These are phyloP conservation scores for Gynostemma pentaphyllum DNA, from an alignment of 306 rosid genomes.

Conservation along the genomic window DNA sequence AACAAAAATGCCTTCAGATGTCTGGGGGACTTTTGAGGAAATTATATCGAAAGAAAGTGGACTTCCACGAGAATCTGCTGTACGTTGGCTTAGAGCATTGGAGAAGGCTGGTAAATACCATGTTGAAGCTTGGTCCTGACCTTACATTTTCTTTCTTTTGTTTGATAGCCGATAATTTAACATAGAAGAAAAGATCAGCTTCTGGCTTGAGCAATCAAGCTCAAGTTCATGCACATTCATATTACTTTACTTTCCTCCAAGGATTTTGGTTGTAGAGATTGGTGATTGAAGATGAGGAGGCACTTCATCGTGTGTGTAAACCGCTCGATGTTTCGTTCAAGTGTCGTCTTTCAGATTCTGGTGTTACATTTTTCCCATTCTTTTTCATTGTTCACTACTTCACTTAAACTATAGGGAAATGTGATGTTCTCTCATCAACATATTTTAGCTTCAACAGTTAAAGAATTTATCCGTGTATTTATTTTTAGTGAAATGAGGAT, in stretches of 20 bases:
- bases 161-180: neutral
- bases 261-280: neutral
- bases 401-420: too few relatives aligned
- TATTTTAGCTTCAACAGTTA: neutral
- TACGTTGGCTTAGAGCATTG: slow-evolving; percentile 55
- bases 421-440: too few relatives aligned
- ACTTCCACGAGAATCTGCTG: slow-evolving; percentile 51
- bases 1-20: slow-evolving; percentile 86
- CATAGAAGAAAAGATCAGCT: neutral
- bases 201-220: neutral
- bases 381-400: too few relatives aligned
- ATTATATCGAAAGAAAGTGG: slow-evolving; percentile 52
- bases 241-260: neutral
- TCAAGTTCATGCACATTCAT: neutral
- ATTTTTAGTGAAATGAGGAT: neutral
- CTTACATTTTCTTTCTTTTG: neutral
- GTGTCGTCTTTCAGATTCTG: neutral
- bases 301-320: too few relatives aligned
- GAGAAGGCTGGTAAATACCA: slow-evolving; percentile 63
- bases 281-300: neutral
- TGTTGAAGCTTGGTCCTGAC: slow-evolving; percentile 80
- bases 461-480: neutral
- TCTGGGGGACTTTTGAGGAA: slow-evolving; percentile 63
- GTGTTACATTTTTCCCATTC: neutral
- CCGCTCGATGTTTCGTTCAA: neutral